Base-by-base conservation (phyloP, 106 monocot species). In the Dioscorea alata region DNA sequence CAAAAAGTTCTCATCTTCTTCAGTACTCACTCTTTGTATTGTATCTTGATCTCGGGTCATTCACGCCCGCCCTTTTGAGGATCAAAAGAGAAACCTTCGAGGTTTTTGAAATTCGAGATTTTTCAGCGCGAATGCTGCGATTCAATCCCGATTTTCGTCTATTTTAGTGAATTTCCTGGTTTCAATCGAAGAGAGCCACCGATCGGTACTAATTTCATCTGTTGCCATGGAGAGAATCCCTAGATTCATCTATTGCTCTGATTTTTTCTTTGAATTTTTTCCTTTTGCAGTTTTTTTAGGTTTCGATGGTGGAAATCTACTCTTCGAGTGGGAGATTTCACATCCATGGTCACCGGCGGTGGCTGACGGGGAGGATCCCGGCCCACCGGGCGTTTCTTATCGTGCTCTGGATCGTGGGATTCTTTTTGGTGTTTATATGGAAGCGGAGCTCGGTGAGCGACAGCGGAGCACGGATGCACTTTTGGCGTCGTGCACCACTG, bases 351-450 rank as follows among this genome's bases (percentile, higher is more conserved):
- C 31, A 53, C 32, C 73, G 77, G 54, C 84, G 84, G 52, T 59
- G 78, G 72, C 12, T 78, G 13, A 63, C 71, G 9, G n/a, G 13
- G 69, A 15, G 13, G n/a, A 2, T 76, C 49, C 48, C 69, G 25
- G 23, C 59, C 61, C 70, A 48, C 20, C 21, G 53, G 17, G 76
- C 52, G 62, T 50, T 85, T 32, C 64, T 85, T 16, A 31, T 65
- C 2, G 61, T 66, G 52, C 33, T 82, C 25, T 88, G 88, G 88
- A 54, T 76, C n/a, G 15, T 75, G 13, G 72, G 24, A 19, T 84
- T 88, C 66, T 73, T 71, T 20, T 62, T 64, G 13, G 48, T 87
- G 18, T 80, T 83, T 60, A 15, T 72, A 59, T 87, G 80, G 84
- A 84, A 88, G 68, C 76, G 70, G 70, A 61, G 60, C 60, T 79